Conservation (phyloP, 2,329 filamentous ascomycete genomes). For the Penicillium oxalicum region DNA sequence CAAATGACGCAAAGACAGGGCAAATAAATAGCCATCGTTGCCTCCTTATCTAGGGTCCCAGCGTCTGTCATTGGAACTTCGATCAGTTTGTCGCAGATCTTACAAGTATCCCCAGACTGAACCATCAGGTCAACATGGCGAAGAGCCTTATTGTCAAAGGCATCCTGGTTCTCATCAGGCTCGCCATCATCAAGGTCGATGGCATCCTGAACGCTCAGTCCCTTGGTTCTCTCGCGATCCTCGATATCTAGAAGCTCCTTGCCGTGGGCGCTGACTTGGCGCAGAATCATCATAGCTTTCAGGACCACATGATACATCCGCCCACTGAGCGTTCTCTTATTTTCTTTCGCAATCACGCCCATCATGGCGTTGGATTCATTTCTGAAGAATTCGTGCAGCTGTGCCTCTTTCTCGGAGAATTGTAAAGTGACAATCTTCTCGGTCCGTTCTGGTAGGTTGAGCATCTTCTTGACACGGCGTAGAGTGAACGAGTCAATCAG, state of each 20-base stretch:
- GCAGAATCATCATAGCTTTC: conserved; percentile 81
- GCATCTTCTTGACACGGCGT: conserved; percentile 83
- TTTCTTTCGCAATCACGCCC: conserved; percentile 62
- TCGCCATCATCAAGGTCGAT: conserved; percentile 84
- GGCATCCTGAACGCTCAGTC: conserved; percentile 74
- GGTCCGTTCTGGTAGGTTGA: conserved; percentile 68
- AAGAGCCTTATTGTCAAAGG: conserved; percentile 69
- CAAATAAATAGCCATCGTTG: conserved; percentile 66
- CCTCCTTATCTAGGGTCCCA: conserved; percentile 45
- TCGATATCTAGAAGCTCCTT: conserved; percentile 80
- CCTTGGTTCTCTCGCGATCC: conserved; percentile 73
- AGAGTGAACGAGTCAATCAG: conserved; percentile 93
- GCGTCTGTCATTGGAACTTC: conserved; percentile 49
- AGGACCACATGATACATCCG: conserved; percentile 91
- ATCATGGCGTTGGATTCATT: conserved; percentile 75
- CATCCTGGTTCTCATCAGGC: conserved; percentile 46
- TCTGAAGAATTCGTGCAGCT: conserved; percentile 78
- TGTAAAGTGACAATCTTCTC: conserved; percentile 69
- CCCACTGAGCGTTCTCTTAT: conserved; percentile 65
- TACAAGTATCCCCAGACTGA: conserved; percentile 71
- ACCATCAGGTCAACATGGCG: conserved; percentile 79
- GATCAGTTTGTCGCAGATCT: conserved; percentile 62
- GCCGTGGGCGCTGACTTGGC: conserved; percentile 90
- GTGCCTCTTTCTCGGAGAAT: conserved; percentile 68
- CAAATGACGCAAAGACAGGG: conserved; percentile 85